phyloP scores from a whole-genome alignment of 192 early-diverging fungal genomes.

The Backusella parvicylindrica region DNA sequence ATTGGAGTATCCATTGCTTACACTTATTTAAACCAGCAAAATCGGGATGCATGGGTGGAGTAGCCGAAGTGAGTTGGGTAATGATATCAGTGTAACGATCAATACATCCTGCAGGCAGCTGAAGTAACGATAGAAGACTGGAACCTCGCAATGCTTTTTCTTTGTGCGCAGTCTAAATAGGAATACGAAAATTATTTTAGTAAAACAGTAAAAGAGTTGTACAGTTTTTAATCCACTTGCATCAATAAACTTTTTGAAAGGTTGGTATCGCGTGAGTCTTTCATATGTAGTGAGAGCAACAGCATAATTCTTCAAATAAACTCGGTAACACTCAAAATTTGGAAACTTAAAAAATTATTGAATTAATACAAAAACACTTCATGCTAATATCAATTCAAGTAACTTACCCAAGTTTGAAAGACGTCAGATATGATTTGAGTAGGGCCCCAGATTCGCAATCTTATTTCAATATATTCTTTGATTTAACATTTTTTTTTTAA shows the following conservation, averaged over 20 bases:
- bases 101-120: slow-evolving; percentile 29
- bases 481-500: slow-evolving; percentile 2
- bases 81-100: slow-evolving; percentile 24
- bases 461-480: slow-evolving; percentile 3
- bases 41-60: slow-evolving; percentile 34
- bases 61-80: slow-evolving; percentile 11
- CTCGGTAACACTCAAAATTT: slow-evolving; percentile 12
- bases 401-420: slow-evolving; percentile 23
- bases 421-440: slow-evolving; percentile 35
- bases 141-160: slow-evolving; percentile 15
- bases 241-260: slow-evolving; percentile 37
- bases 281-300: slow-evolving; percentile 26
- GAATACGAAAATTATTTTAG: slow-evolving; percentile 2
- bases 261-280: slow-evolving; percentile 8
- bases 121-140: slow-evolving; percentile 22
- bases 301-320: slow-evolving; percentile 24
- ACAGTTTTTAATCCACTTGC: slow-evolving; percentile 18
- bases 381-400: neutral
- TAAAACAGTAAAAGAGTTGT: neutral
- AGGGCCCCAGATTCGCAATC: slow-evolving; percentile 33
- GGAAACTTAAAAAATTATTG: slow-evolving; percentile 10
- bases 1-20: slow-evolving; percentile 11
- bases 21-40: slow-evolving; percentile 17
- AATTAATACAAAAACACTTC: neutral
- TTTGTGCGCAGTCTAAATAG: slow-evolving; percentile 26